A percentile compares a stretch with the other conserved stretches of the same genome.
phyloP scores from a whole-genome alignment of 1,139 yeast species.

The Geotrichum aggregatum region DNA sequence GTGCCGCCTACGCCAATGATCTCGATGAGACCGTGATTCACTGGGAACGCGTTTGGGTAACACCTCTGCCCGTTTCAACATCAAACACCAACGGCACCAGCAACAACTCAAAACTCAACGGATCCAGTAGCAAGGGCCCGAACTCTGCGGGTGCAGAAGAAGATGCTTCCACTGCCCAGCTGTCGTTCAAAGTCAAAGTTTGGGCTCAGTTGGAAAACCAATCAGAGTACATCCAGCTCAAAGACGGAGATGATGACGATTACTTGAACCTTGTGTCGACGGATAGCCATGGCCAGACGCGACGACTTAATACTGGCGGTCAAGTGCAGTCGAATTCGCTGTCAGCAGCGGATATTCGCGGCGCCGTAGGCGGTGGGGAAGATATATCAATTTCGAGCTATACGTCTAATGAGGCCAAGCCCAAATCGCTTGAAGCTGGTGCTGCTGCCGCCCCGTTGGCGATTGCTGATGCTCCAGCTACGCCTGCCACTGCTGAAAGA shows the following conservation, averaged over 20 bases:
- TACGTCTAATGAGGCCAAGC: conserved; percentile 21
- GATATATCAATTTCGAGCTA: conserved; percentile 45
- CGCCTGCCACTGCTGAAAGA: not conserved
- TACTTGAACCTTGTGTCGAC: conserved; percentile 33
- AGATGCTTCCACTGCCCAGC: conserved; percentile 23
- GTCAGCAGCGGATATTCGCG: conserved; percentile 56
- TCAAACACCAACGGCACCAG: conserved; percentile 6
- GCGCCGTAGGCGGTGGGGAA: conserved; percentile 56
- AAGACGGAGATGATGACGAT: conserved; percentile 44
- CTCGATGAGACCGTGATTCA: conserved; percentile 31
- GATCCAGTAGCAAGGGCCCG: not conserved
- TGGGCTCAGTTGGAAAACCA: conserved; percentile 41
- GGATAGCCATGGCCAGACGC: conserved; percentile 18
- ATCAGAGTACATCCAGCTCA: conserved; percentile 30
- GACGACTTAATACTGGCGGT: conserved; percentile 1
- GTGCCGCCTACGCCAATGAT: conserved; percentile 30
- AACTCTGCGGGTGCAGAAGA: too few species aligned
- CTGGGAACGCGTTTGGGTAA: conserved; percentile 35
- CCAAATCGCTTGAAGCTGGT: not conserved
- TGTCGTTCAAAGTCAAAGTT: conserved; percentile 42
- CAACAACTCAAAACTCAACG: conserved; percentile 1
- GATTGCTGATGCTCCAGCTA: not conserved
- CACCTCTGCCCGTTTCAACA: conserved; percentile 22
- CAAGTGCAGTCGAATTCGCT: conserved; percentile 37
- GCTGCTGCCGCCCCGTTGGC: not conserved